Conservation (phyloP, 2,329 filamentous ascomycete species). For the Periconia macrospinosa region DNA sequence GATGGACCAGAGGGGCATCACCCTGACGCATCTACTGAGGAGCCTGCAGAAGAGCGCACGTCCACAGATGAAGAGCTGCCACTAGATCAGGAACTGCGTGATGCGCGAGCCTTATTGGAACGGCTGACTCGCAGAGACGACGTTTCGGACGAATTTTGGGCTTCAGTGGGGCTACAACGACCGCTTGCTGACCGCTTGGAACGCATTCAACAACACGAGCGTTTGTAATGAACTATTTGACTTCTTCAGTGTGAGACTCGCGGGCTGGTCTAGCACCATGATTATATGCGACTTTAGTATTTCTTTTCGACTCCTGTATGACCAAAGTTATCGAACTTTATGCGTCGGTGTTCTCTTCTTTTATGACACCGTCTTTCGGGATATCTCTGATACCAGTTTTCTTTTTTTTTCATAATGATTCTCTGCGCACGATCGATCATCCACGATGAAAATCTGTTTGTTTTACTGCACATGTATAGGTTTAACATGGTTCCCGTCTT, state of each 20-base stretch:
- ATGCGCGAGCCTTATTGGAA: conserved; percentile 73
- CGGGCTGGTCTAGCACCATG: conserved; percentile 8
- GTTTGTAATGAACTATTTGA: conserved; percentile 17
- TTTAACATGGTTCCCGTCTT: background rate
- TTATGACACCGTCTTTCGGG: too few species aligned
- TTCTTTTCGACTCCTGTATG: too few species aligned
- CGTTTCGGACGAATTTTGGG: conserved; percentile 83
- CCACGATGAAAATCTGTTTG: background rate
- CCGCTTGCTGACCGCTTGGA: conserved; percentile 38
- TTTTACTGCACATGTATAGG: background rate
- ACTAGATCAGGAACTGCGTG: conserved; percentile 53
- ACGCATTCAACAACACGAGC: conserved; percentile 36
- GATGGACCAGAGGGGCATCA: conserved; percentile 15
- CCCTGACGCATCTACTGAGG: conserved; percentile 7
- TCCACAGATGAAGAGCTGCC: conserved; percentile 23
- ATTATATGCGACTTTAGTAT: background rate
- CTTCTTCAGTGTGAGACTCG: conserved; percentile 5
- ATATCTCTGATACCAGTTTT: too few species aligned
- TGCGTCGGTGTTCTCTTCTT: too few species aligned
- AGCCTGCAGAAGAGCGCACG: conserved; percentile 19
- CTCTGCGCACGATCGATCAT: background rate
- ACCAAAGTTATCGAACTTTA: too few species aligned
- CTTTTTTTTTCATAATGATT: background rate
- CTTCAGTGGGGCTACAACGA: conserved; percentile 46
- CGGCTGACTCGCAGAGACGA: conserved; percentile 71